Conservation (phyloP, 2,329 filamentous ascomycete species). For the Trichophyton benhamiae region DNA sequence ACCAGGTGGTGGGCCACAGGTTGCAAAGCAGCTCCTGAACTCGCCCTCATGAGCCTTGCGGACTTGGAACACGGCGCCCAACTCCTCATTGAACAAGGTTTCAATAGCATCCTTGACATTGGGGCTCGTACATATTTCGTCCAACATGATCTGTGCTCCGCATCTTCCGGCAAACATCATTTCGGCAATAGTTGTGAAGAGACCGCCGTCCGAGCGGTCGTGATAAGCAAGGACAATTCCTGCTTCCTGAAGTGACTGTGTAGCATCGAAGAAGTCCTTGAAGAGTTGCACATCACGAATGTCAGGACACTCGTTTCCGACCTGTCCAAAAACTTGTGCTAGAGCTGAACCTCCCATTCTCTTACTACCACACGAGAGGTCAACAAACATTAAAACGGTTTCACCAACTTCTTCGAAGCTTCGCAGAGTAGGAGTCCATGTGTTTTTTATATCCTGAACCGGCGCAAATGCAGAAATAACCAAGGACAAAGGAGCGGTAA, state of each 20-base stretch:
- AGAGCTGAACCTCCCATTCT: conserved; percentile 82
- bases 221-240: conserved; percentile 83
- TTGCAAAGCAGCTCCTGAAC: conserved; percentile 84
- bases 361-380: conserved; percentile 68
- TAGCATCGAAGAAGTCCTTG: conserved; percentile 82
- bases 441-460: conserved; percentile 68
- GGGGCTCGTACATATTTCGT: conserved; percentile 49
- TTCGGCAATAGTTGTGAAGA: conserved; percentile 80
- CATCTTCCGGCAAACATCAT: conserved; percentile 98
- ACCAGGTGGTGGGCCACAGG: conserved; percentile 69
- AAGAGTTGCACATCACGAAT: conserved; percentile 69
- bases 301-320: conserved; percentile 76
- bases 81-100: conserved; percentile 86
- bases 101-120: conserved; percentile 55
- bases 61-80: conserved; percentile 92
- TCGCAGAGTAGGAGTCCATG: conserved; percentile 85
- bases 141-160: conserved; percentile 73
- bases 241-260: conserved; percentile 54
- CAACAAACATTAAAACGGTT: conserved; percentile 77
- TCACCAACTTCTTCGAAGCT: conserved; percentile 79
- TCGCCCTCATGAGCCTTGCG: conserved; percentile 69
- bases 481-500: conserved; percentile 82
- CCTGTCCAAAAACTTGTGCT: conserved; percentile 74
- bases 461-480: conserved; percentile 84
- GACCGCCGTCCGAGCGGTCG: conserved; percentile 82